These are phyloP conservation scores for Tremellales sp. DNA, from an alignment of 1,284 basidiomycete species.

Conservation along the genomic window DNA sequence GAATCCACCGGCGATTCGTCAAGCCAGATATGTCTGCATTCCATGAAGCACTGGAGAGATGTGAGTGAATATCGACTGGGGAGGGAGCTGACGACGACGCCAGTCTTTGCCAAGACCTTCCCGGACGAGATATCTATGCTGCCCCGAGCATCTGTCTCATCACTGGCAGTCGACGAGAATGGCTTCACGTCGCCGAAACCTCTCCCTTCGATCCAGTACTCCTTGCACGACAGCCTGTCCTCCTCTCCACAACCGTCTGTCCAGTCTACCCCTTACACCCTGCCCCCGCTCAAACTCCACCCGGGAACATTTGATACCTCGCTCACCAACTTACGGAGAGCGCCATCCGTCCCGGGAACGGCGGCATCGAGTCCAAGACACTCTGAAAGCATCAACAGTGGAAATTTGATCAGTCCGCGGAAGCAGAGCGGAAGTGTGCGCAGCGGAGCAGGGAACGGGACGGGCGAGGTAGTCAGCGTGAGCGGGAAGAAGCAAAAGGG, in stretches of 20 bases:
- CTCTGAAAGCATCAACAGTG: background rate
- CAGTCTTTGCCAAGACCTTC: constrained; percentile 83
- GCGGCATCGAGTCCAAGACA: too few species aligned
- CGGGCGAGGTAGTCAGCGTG: constrained; percentile 23
- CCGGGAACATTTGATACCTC: too few species aligned
- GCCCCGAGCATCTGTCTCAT: constrained; percentile 21
- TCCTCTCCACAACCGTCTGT: background rate
- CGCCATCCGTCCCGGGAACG: too few species aligned
- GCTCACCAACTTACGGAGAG: too few species aligned
- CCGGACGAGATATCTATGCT: constrained; percentile 65
- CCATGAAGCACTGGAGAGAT: constrained; percentile 81
- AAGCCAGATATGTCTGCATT: constrained; percentile 83
- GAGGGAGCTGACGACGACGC: constrained; percentile 3
- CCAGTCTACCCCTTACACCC: constrained; percentile 7
- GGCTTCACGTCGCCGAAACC: too few species aligned
- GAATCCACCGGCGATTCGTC: constrained; percentile 75
- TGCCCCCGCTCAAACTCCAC: constrained; percentile 20
- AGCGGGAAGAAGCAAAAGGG: constrained; percentile 5
- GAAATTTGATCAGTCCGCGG: background rate
- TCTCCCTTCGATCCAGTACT: too few species aligned
- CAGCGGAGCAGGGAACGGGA: background rate
- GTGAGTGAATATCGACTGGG: constrained; percentile 24
- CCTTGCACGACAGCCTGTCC: too few species aligned
- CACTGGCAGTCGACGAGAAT: too few species aligned
- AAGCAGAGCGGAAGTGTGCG: constrained; percentile 2